Percentiles rank a stretch among this genome's conserved stretches.
phyloP scores from a whole-genome alignment of 2,329 filamentous ascomycete species.

The Fusarium palustre region DNA sequence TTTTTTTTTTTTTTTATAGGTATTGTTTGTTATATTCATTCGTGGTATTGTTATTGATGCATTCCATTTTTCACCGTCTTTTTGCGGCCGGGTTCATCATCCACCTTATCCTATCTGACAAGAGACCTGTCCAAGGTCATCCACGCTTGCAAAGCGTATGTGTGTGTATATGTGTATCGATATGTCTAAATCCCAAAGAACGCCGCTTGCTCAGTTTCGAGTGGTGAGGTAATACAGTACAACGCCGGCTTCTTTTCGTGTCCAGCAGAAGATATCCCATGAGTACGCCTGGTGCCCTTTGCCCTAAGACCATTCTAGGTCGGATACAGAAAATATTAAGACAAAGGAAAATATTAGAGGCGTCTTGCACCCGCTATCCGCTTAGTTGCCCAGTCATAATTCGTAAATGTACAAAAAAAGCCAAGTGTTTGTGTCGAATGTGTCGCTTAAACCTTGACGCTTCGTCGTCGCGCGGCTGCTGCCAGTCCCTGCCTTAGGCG shows the following conservation, averaged over 20 bases:
- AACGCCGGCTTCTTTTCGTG: constrained; percentile 41
- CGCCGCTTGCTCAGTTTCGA: constrained; percentile 38
- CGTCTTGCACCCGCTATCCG: constrained; percentile 36
- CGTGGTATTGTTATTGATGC: constrained; percentile 5
- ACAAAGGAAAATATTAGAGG: constrained; percentile 37
- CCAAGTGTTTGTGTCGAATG: constrained; percentile 11
- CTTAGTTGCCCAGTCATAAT: constrained; percentile 41
- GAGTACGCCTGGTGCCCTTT: constrained; percentile 31
- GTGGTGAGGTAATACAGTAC: constrained; percentile 32
- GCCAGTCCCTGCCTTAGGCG: constrained; percentile 43
- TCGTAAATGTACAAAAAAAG: constrained; percentile 38
- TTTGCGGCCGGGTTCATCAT: constrained; percentile 40
- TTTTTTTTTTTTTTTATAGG: background rate
- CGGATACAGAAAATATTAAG: constrained; percentile 35
- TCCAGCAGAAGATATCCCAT: constrained; percentile 35
- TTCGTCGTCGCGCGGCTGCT: constrained; percentile 53
- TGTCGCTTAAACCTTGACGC: constrained; percentile 52
- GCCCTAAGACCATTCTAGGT: constrained; percentile 28
- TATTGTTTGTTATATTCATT: constrained; percentile 37
- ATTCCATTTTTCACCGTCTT: constrained; percentile 24
- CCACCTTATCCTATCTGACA: constrained; percentile 40
- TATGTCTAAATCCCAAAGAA: constrained; percentile 31
- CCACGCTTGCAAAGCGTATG: constrained; percentile 38
- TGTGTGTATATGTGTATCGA: constrained; percentile 24
- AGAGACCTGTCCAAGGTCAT: constrained; percentile 42